Evolutionary conservation across 1,139 yeast species (phyloP), one percentile per base, ranked within the genome.

Genomic region (Meyerozyma smithsonii): DNA sequence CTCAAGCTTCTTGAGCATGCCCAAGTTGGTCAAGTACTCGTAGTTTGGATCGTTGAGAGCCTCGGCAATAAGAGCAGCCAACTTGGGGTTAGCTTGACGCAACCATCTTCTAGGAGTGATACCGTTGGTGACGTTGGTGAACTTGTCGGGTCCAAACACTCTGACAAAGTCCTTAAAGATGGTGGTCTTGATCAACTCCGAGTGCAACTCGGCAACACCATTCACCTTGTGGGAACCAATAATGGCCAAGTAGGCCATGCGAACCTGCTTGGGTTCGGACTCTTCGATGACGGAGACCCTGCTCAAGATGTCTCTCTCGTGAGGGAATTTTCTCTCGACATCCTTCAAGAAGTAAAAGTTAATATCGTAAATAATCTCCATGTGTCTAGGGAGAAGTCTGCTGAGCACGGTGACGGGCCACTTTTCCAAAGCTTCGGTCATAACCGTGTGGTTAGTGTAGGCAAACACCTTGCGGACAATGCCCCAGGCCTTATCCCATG

Each of bases 31-130:
- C 60, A 89, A 70, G 59, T 71, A 89, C 28, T 75, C 77, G 56
- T 83, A 84, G 44, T 67, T 49, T 20, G 75, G 75, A 47, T 81
- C 79, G 34, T 90, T 81, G 42, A 89, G 71, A 51, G 80, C 81
- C 41, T 80, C 75, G 35, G 87, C 74, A 56, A 89, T 90, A 49
- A 90, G 72, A 17, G 66, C 69, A 19, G 95, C 78, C 55, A 89
- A 72, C 49, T 71, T 71, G 14, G 97, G 97, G 62, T 89, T 90
- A 38, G 96, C 96, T 66, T 89, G 96, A 60, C 81, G 81, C 59
- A 89, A 75, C 97, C 97, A 89, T 67, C 97, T 82, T 71, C 97
- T 81, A 51, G 97, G 97, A 4, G 97, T 90, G 55, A 89, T 81
- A 66, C 97, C 97, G 61, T 90, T 90, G 39, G 97, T 89, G 44